These are phyloP conservation scores for Curvularia lunata DNA, from an alignment of 2,329 filamentous ascomycete species.

Conservation along the genomic window DNA sequence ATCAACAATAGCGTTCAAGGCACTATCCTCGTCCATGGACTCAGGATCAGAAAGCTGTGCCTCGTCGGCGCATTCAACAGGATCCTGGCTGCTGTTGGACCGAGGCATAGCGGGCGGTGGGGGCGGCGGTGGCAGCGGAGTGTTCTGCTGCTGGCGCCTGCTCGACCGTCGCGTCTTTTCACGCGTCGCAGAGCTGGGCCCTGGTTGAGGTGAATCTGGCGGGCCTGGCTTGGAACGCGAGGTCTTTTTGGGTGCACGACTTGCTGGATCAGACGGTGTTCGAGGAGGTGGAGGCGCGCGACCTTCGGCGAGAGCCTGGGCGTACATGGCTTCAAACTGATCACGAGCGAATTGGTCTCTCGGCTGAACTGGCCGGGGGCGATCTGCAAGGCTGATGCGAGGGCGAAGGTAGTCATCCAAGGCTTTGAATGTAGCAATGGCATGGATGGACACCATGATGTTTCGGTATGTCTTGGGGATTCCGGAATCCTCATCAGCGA, in stretches of 20 bases:
- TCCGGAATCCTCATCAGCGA: constrained; percentile 88
- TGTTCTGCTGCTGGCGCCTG: constrained; percentile 58
- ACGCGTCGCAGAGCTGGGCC: constrained; percentile 54
- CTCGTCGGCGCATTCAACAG: constrained; percentile 92
- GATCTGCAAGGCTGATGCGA: constrained; percentile 79
- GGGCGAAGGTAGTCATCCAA: constrained; percentile 95
- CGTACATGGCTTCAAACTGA: constrained; percentile 73
- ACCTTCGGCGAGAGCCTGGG: constrained; percentile 67
- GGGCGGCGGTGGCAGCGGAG: constrained; percentile 60
- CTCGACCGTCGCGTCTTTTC: constrained; percentile 72
- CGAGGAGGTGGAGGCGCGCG: constrained; percentile 47
- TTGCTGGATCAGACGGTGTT: constrained; percentile 43
- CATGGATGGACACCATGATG: constrained; percentile 98
- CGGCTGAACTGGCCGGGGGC: constrained; percentile 66
- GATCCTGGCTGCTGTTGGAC: constrained; percentile 55
- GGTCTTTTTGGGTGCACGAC: constrained; percentile 38
- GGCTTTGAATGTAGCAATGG: constrained; percentile 96
- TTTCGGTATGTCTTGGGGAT: constrained; percentile 88
- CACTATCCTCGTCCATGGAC: constrained; percentile 66
- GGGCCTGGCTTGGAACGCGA: constrained; percentile 41
- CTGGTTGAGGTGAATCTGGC: constrained; percentile 55
- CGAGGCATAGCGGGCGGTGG: constrained; percentile 56
- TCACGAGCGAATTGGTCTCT: constrained; percentile 65
- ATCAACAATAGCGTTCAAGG: constrained; percentile 86
- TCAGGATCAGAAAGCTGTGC: constrained; percentile 79